phyloP scores from a whole-genome alignment of 176 grass and related monocot genomes.

The Zoysia pacifica region DNA sequence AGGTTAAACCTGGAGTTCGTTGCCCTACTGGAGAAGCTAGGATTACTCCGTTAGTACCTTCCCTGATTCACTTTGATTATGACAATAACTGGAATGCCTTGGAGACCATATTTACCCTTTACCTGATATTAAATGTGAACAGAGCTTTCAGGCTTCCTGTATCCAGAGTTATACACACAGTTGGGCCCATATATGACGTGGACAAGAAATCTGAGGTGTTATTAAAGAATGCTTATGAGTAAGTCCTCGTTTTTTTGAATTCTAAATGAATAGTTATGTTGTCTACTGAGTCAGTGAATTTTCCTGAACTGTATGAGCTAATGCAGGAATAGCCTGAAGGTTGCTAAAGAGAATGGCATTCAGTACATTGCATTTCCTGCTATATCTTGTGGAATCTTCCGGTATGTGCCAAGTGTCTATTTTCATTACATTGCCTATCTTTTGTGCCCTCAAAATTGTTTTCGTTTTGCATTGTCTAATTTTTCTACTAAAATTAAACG shows the following conservation, averaged over 20 bases:
- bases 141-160: conserved; percentile 87
- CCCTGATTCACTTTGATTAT: conserved; percentile 27
- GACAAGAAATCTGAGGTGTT: conserved; percentile 65
- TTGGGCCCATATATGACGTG: conserved; percentile 79
- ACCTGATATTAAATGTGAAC: conserved; percentile 26
- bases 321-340: conserved; percentile 95
- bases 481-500: conserved; percentile 24
- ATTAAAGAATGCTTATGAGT: conserved; percentile 85
- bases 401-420: conserved; percentile 46
- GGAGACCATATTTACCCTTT: not conserved
- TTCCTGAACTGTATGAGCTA: conserved; percentile 25
- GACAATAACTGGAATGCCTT: not conserved
- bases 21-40: conserved; percentile 93
- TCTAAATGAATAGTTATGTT: not conserved
- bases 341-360: conserved; percentile 85
- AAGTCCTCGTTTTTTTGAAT: conserved; percentile 7
- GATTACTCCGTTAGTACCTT: conserved; percentile 72
- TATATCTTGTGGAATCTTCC: conserved; percentile 85
- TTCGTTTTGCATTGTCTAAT: not conserved
- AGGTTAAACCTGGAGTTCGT: conserved; percentile 67
- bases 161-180: conserved; percentile 84
- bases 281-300: conserved; percentile 29
- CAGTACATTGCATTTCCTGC: conserved; percentile 93
- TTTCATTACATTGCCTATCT: conserved; percentile 29
- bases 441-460: not conserved